phyloP scores from a whole-genome alignment of 2,329 filamentous ascomycete genomes.

The Botrytis byssoidea region DNA sequence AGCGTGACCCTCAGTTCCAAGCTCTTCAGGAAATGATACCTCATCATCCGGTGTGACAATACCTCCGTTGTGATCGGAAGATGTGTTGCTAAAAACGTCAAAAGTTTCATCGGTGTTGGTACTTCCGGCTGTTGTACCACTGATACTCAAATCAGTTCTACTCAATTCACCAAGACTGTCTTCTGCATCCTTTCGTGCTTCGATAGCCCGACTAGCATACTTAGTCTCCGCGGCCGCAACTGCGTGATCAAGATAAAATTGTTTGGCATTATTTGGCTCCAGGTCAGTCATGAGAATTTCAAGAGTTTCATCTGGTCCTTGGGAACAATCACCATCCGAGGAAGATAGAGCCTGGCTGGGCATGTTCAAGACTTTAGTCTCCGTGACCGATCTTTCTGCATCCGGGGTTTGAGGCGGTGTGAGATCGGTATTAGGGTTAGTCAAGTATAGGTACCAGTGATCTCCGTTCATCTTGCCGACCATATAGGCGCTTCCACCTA shows the following conservation, averaged over 20 bases:
- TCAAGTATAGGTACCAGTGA: slow-evolving; percentile 98
- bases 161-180: slow-evolving; percentile 59
- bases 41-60: slow-evolving; percentile 58
- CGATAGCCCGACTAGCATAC: slow-evolving; percentile 65
- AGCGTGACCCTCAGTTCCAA: slow-evolving; percentile 91
- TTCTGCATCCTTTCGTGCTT: slow-evolving; percentile 59
- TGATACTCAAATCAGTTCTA: slow-evolving; percentile 43
- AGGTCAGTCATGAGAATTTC: slow-evolving; percentile 73
- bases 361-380: slow-evolving; percentile 39
- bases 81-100: slow-evolving; percentile 80
- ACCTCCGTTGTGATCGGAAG: slow-evolving; percentile 59
- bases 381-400: slow-evolving; percentile 43
- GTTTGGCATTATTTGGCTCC: slow-evolving; percentile 65
- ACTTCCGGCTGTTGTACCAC: slow-evolving; percentile 43
- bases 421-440: slow-evolving; percentile 74
- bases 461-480: slow-evolving; percentile 99
- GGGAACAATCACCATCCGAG: slow-evolving; percentile 33
- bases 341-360: slow-evolving; percentile 39
- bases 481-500: slow-evolving; percentile 95
- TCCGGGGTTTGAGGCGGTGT: slow-evolving; percentile 81
- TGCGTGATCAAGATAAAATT: slow-evolving; percentile 76
- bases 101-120: slow-evolving; percentile 56
- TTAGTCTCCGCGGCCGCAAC: slow-evolving; percentile 85
- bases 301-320: slow-evolving; percentile 66
- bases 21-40: slow-evolving; percentile 62